Evolutionary conservation across 306 rosid species (phyloP), one percentile per base, ranked within the genome.

Genomic region (Pterocarpus macrocarpus): DNA sequence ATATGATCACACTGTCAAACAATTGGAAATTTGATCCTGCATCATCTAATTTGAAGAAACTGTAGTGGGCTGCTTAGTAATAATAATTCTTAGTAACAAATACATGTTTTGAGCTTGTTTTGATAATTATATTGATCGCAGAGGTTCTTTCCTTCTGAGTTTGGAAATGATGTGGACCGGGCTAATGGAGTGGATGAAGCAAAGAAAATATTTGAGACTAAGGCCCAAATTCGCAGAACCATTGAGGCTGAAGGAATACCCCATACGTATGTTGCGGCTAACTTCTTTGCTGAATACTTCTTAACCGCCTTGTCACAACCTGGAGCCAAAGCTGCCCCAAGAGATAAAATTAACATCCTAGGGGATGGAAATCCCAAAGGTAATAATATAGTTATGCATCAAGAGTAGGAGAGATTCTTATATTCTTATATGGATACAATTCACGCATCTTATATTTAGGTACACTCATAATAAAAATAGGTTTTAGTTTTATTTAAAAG

Each of bases 111-210:
- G n/a, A 10, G 8, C 6, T 5, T 5, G 3, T 43, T 13, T 32
- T 61, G 30, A 41, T 28, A 33, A 15, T 38, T 17, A 22, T 22
- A 22, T 12, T 17, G 4, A 59, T 56, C 34, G 0, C 88, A 85
- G 88, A 82, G 90, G 55, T 87, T 87, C 14, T 8, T 87, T 2
- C 87, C 89, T 10, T 88, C 89, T 0, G 89, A 82, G 52, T 88
- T 82, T 62, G 85, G 89, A 35, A 56, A 36, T 6, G 84, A 85
- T 65, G 82, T 61, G 74, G 89, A 82, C 30, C 30, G 67, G 3
- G 50, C 35, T 39, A 4, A 71, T 47, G 73, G 73, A 1, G 88
- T 82, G 30, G 88, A 85, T 28, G 86, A 83, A 12, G 90, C 83
- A 15, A 61, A 52, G 35, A 9, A 30, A 10, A 8, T 50, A 17